These are phyloP conservation scores for Ilyonectria robusta DNA, from an alignment of 2,329 filamentous ascomycete species.

Conservation along the genomic window DNA sequence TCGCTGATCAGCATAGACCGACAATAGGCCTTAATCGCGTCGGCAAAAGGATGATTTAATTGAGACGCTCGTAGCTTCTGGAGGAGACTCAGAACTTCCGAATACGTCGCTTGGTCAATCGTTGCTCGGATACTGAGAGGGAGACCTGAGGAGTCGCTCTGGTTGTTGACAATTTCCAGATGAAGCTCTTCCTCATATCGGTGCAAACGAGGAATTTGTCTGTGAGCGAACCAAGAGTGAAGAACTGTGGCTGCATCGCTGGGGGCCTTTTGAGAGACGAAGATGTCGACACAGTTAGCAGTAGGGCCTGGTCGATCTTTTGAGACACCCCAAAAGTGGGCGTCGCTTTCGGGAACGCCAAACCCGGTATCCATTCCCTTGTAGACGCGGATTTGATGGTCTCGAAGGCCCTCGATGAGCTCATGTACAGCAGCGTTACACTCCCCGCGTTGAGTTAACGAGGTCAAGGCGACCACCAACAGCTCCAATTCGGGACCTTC, in stretches of 20 bases:
- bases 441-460: not conserved
- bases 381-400: constrained; percentile 26
- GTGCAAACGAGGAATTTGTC: constrained; percentile 14
- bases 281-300: constrained; percentile 28
- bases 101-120: constrained; percentile 27
- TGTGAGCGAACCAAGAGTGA: constrained; percentile 30
- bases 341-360: constrained; percentile 24
- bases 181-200: constrained; percentile 26
- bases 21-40: constrained; percentile 21
- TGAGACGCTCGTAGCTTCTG: constrained; percentile 24
- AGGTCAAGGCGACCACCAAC: constrained; percentile 21
- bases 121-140: constrained; percentile 28
- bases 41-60: constrained; percentile 4
- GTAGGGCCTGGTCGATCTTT: not conserved
- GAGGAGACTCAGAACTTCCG: constrained; percentile 29
- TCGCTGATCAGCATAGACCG: constrained; percentile 26
- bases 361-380: constrained; percentile 35
- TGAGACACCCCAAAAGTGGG: constrained; percentile 32
- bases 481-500: constrained; percentile 32
- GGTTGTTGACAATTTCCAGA: constrained; percentile 19
- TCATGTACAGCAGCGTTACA: constrained; percentile 9
- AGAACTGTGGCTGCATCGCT: constrained; percentile 27
- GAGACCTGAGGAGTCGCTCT: not conserved
- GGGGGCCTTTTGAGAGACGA: constrained; percentile 25
- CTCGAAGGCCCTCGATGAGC: constrained; percentile 12